Conservation (phyloP, 805 yeast species). For the Candida parachauliodes region DNA sequence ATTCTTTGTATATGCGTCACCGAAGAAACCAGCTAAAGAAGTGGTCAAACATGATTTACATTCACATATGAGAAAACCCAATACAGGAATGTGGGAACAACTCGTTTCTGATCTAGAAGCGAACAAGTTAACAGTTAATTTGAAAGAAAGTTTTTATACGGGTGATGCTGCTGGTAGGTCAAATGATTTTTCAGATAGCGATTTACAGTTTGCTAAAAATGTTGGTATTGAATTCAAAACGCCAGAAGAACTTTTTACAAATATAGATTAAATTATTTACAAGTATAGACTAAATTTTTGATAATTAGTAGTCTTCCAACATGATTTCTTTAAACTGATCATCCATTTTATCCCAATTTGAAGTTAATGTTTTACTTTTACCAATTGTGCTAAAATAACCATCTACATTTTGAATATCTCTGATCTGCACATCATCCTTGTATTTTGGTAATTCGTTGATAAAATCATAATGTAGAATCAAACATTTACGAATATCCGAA, state of each 20-base stretch:
- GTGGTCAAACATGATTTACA: conserved; percentile 20
- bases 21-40: conserved; percentile 45
- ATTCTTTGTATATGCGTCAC: conserved; percentile 57
- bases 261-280: background rate
- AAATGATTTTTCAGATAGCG: conserved; percentile 78
- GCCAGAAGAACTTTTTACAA: conserved; percentile 67
- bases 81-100: conserved; percentile 69
- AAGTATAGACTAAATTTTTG: background rate
- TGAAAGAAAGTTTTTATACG: conserved; percentile 56
- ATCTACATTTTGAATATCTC: conserved; percentile 44
- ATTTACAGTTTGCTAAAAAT: conserved; percentile 61
- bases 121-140: conserved; percentile 30
- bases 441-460: conserved; percentile 16
- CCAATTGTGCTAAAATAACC: conserved; percentile 67
- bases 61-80: conserved; percentile 64
- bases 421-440: conserved; percentile 17
- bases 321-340: conserved; percentile 17
- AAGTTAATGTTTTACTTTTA: conserved; percentile 30
- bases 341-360: conserved; percentile 20
- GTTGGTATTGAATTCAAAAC: conserved; percentile 51
- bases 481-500: conserved; percentile 42
- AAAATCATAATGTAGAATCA: conserved; percentile 33
- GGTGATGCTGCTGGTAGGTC: conserved; percentile 96
- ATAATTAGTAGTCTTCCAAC: conserved; percentile 15
- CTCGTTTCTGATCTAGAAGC: conserved; percentile 38